Base-by-base conservation (phyloP, 1,139 yeast species). In the Debaryomycetaceae sp. region DNA sequence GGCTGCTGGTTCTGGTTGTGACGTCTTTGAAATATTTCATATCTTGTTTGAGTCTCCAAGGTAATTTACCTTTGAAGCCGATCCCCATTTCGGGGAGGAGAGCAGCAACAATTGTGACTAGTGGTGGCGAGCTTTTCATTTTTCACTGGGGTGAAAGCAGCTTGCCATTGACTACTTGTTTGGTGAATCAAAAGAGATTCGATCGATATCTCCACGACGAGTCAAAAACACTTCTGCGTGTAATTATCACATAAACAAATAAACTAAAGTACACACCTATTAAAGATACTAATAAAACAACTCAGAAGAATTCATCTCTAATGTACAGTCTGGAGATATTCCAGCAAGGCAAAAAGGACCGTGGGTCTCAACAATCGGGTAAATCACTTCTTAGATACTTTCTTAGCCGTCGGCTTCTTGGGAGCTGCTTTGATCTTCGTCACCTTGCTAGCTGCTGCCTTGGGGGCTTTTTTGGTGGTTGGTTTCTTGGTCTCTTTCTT, bases 31-130 rank as follows among this genome's bases (percentile, higher is more conserved):
- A 93, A 62, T 84, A 93, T 57, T 81, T 81, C 84, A 95, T 88
- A 62, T 93, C 99, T 45, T 84, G 76, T 44, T 81, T 75, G 31
- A 93, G 72, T 42, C 84, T 75, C 99, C 99, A 93, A 6, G 99
- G 99, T 51, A 93, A 70, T 44, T 75, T 67, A 1, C 97, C 97
- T 42, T 83, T 76, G 58, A 68, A 70, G 0, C 99, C 99, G 42
- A 93, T 93, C 0, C 98, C 99, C 52, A 82, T 71, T 1, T 75
- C 75, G 1, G 97, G 96, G 50, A 80, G 62, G 40, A 93, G 68
- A 0, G 96, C 95, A 0, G 99, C 99, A 33, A 93, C 95, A 5
- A 93, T 80, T 33, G 84, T 65, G 1, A 84, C 76, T 2, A 85
- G 68, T 14, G 78, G 77, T 24, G 49, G 44, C 22, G 13, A 33